Conservation (phyloP, 2,329 filamentous ascomycete species). For the Dactylellina parvicollis region DNA sequence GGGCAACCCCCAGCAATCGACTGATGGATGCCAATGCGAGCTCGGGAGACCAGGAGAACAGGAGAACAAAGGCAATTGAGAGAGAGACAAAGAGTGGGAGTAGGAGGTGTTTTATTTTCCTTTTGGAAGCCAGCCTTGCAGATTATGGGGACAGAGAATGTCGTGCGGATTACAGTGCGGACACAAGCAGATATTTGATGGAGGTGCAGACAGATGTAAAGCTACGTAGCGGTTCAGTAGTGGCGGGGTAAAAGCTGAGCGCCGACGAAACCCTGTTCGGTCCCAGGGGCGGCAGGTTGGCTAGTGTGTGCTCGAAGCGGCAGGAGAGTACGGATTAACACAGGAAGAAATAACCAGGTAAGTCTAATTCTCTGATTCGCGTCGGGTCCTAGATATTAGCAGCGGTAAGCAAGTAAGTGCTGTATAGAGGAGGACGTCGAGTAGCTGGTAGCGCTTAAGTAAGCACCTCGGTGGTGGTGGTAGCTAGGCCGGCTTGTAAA, state of each 20-base stretch:
- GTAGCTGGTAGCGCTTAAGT: too few species aligned
- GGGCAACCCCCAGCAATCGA: constrained; percentile 40
- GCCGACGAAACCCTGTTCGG: not conserved
- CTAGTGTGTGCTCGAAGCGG: not conserved
- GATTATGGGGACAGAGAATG: too few species aligned
- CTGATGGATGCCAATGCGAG: constrained; percentile 43
- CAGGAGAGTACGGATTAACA: too few species aligned
- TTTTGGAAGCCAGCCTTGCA: constrained; percentile 40
- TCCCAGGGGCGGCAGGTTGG: not conserved
- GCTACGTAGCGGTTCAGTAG: not conserved
- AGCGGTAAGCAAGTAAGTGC: too few species aligned
- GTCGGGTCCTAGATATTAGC: too few species aligned
- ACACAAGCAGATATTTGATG: not conserved
- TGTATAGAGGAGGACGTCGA: too few species aligned
- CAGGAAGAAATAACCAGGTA: too few species aligned
- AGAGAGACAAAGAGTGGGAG: constrained; percentile 31
- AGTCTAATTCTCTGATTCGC: too few species aligned
- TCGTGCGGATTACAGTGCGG: not conserved
- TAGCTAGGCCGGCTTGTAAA: too few species aligned
- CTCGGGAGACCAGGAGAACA: constrained; percentile 46
- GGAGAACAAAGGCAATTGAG: constrained; percentile 45
- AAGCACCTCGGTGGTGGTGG: too few species aligned
- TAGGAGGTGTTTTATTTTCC: constrained; percentile 37
- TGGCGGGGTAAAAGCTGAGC: constrained; percentile 3
- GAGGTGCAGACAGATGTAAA: not conserved